Evolutionary conservation across 352 stramenopile species (phyloP).

Genomic region (Globisporangium radiosum): DNA sequence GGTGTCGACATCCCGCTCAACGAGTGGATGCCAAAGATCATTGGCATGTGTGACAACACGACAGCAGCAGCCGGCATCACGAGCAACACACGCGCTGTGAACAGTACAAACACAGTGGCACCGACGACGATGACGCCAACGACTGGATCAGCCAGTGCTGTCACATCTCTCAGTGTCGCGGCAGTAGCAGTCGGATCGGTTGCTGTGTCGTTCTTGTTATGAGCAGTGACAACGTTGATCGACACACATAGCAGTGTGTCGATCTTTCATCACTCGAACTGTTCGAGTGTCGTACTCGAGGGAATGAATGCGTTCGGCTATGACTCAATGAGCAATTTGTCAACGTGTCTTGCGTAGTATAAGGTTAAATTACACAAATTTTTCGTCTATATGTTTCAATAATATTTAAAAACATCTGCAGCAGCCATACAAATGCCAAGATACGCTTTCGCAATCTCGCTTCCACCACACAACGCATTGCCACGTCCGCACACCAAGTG

Average conservation of each 20-base stretch:
- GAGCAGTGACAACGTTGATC: neutral
- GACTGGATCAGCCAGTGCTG: neutral
- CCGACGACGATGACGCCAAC: neutral
- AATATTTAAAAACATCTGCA: no score
- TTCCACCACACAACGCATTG: neutral
- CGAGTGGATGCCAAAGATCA: conserved; percentile 5
- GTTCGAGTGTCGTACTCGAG: no score
- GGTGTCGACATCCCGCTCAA: conserved; percentile 6
- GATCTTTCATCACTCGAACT: no score
- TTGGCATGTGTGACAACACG: neutral
- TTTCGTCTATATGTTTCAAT: no score
- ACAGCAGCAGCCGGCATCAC: neutral
- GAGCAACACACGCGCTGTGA: neutral
- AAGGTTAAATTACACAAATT: no score
- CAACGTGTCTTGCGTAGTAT: no score
- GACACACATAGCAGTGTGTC: no score
- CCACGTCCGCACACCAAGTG: neutral
- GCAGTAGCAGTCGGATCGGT: neutral
- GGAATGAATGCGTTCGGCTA: no score
- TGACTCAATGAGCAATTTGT: no score
- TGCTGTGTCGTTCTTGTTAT: neutral
- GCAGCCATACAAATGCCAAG: no score
- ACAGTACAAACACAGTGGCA: neutral
- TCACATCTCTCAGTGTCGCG: neutral
- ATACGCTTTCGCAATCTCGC: neutral